Evolutionary conservation across 768 basidiomycete species (phyloP), one percentile per base, ranked within the genome.

Genomic region (Pulveroboletus ravenelii): DNA sequence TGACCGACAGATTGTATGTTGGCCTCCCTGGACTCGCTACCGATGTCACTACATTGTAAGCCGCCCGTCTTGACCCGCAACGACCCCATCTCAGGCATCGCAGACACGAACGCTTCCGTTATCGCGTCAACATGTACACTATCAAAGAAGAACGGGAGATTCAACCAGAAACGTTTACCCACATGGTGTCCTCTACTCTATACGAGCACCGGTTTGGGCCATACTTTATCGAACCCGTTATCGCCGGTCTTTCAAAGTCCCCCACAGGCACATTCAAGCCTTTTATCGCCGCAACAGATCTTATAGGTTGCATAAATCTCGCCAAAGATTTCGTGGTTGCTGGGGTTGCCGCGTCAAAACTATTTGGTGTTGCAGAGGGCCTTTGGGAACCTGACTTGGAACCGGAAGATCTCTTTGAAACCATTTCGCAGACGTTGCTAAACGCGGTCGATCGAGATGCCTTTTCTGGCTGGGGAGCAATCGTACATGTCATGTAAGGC

Each of bases 71-170:
- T 36, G 44, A 40, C 17, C 41, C 30, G 14, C 30, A 45, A 39
- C 29, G 25, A n/a, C 45, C 41, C 32, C 18, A 45, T 46, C 52
- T 48, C 36, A 48, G 41, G 40, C 36, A 54, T 37, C 42, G 25
- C 47, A 96, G 94, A 51, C 86, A 83, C 58, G 95, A 98, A 70
- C 81, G 83, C 36, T 87, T 98, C 64, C 85, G 96, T 47, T 94
- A 87, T 72, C 80, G 93, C 57, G 87, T 95, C 51, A 99, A 99
- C 75, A 94, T 98, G 91, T 98, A 97, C 72, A 89, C 91, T 30
- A 97, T 99, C 78, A 99, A 99, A 71, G 95, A 99, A 71, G 95
- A 96, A 66, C 83, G 95, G 55, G 87, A 95, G 64, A 96, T 99
- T 62, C 85, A 91, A 59, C 96, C 96, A 39, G 86, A 93, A 75